Evolutionary conservation across 2,329 filamentous ascomycete genomes (phyloP).

Genomic region (Stagonosporopsis cucurbitacearum): DNA sequence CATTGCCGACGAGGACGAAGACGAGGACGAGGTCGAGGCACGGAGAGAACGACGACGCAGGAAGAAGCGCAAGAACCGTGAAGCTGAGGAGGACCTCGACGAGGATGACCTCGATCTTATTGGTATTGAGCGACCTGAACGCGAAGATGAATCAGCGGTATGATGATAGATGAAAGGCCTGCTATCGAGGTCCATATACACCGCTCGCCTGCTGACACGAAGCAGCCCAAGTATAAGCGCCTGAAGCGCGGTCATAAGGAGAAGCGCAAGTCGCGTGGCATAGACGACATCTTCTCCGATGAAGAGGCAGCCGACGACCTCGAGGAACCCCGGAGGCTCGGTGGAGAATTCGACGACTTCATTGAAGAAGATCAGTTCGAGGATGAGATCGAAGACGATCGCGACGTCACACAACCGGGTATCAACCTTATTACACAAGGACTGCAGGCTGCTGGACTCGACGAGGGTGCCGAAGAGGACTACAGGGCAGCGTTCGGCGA

Average conservation of each 20-base stretch:
- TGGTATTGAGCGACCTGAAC: slow-evolving; percentile 73
- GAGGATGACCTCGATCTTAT: slow-evolving; percentile 97
- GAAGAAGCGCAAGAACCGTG: slow-evolving; percentile 76
- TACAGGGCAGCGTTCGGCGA: slow-evolving; percentile 97
- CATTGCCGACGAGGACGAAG: slow-evolving; percentile 92
- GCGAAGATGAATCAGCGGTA: slow-evolving; percentile 74
- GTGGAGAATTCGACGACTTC: slow-evolving; percentile 68
- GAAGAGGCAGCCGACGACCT: slow-evolving; percentile 76
- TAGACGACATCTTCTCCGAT: slow-evolving; percentile 94
- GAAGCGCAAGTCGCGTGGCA: slow-evolving; percentile 69
- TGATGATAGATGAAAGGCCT: slow-evolving; percentile 1
- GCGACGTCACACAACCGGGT: slow-evolving; percentile 83
- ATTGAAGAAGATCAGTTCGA: slow-evolving; percentile 89
- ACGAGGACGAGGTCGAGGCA: slow-evolving; percentile 71
- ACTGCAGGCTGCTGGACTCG: slow-evolving; percentile 82
- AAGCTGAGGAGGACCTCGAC: slow-evolving; percentile 84
- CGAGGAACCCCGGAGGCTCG: slow-evolving; percentile 50
- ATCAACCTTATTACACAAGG: slow-evolving; percentile 72
- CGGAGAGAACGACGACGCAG: slow-evolving; percentile 66
- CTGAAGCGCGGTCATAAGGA: slow-evolving; percentile 89
- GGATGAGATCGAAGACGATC: slow-evolving; percentile 83
- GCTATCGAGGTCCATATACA: background rate
- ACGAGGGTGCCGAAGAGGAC: slow-evolving; percentile 91
- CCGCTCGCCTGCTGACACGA: slow-evolving; percentile 13
- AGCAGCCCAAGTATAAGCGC: slow-evolving; percentile 91